phyloP scores from a whole-genome alignment of 1,139 yeast species.

The Yamadazyma sp. region DNA sequence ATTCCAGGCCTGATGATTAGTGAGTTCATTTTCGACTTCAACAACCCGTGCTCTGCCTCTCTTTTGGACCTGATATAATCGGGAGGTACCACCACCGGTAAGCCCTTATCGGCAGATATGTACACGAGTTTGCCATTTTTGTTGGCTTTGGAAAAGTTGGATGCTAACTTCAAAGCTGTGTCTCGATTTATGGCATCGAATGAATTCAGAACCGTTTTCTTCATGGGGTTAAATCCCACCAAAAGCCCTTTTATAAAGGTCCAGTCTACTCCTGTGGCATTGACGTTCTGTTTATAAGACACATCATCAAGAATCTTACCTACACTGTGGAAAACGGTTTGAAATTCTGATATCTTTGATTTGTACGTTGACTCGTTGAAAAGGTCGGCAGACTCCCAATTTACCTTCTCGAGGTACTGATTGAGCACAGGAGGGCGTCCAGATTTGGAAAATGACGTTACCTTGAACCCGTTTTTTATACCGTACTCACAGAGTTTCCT shows the following conservation, averaged over 20 bases:
- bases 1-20: conserved; percentile 78
- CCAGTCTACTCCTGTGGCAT: conserved; percentile 26
- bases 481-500: conserved; percentile 73
- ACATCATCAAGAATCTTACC: conserved; percentile 72
- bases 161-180: conserved; percentile 66
- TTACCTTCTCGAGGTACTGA: conserved; percentile 57
- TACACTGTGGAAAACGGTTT: conserved; percentile 79
- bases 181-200: conserved; percentile 68
- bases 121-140: conserved; percentile 51
- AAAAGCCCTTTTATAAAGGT: conserved; percentile 13
- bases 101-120: conserved; percentile 66
- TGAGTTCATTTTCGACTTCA: conserved; percentile 49
- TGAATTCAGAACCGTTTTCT: conserved; percentile 42
- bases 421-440: conserved; percentile 51
- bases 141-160: conserved; percentile 17
- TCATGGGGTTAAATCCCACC: conserved; percentile 55
- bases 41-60: conserved; percentile 66
- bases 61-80: conserved; percentile 76
- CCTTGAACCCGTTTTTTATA: conserved; percentile 58
- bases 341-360: conserved; percentile 45
- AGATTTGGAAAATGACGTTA: conserved; percentile 60
- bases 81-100: conserved; percentile 59
- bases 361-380: conserved; percentile 62
- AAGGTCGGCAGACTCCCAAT: conserved; percentile 69
- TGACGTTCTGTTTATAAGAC: conserved; percentile 58